Evolutionary conservation across 148 eudicot species (phyloP), one percentile per base, ranked within the genome.

Genomic region (Chenopodium album): DNA sequence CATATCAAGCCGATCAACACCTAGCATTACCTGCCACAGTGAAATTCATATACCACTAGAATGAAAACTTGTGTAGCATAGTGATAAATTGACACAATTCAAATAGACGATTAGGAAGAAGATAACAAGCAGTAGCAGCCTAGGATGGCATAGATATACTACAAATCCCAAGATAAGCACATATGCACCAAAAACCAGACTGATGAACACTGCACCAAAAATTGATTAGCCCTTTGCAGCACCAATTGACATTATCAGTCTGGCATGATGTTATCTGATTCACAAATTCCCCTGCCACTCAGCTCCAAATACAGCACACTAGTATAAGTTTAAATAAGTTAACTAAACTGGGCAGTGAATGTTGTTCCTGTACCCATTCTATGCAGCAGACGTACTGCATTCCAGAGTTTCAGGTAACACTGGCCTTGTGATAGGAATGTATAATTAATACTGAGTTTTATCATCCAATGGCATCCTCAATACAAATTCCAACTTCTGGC

Each of bases 1-100:
- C 98, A 93, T 96, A 87, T 96, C 99, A 79, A 96, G 99, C 75
- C 99, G 98, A 81, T 96, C 99, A 78, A 96, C 99, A 73, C 99
- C 99, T 68, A 96, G 82, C 99, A 96, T 96, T 17, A 96, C 98
- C 98, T 96, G 89, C 31, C 74, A 82, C 9, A 60, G 32, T 19
- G 44, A 68, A 4, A 68, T 32, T 32, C 19, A 14, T 14, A 68
- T 29, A 78, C 50, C 10, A 41, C 67, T 4, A 76, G 65, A 41
- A 41, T 11, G 70, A 6, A 60, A 59, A 69, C 14, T 52, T 8
- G 37, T 8, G 37, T 7, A 70, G 28, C 48, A 28, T 69, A 12
- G 17, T 69, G 26, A 41, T 70, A 32, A 20, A 34, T 74, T 14
- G 65, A 66, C 74, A 76, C 22, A 14, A 1, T 26, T 3, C 54